Evolutionary conservation across 306 rosid genomes (phyloP).

Genomic region (Pachyrhizus erosus): DNA sequence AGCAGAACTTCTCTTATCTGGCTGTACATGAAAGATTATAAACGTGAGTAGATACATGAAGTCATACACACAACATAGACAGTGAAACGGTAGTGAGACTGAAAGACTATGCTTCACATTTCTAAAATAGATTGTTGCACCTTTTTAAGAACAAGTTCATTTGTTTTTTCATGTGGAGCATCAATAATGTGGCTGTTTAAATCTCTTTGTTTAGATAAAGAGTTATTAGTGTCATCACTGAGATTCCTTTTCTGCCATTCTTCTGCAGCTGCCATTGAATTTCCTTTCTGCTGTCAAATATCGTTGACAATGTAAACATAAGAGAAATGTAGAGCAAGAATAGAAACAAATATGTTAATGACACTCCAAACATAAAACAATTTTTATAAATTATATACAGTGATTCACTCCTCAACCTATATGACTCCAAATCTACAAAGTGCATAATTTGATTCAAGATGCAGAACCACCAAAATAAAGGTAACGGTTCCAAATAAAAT

Average conservation of each 20-base stretch:
- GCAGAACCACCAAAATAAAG: conserved; percentile 4
- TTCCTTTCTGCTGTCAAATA: conserved; percentile 51
- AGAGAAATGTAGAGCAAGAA: conserved; percentile 12
- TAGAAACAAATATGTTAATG: background rate
- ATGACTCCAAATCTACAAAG: conserved; percentile 18
- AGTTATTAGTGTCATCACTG: conserved; percentile 37
- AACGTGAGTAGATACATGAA: conserved; percentile 32
- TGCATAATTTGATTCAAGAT: conserved; percentile 14
- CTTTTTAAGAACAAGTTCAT: conserved; percentile 46
- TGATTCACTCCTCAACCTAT: conserved; percentile 3
- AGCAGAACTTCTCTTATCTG: conserved; percentile 48
- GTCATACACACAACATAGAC: conserved; percentile 40
- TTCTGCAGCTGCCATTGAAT: conserved; percentile 36
- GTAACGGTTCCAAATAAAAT: background rate
- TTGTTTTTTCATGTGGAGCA: conserved; percentile 43
- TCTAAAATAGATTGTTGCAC: conserved; percentile 42
- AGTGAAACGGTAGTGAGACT: conserved; percentile 18
- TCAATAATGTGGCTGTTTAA: conserved; percentile 35
- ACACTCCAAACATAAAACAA: background rate
- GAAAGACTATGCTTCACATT: conserved; percentile 24
- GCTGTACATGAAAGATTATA: conserved; percentile 56
- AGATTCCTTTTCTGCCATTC: conserved; percentile 53
- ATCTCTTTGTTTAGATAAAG: conserved; percentile 35
- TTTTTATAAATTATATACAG: background rate
- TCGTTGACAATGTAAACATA: conserved; percentile 10